Base-by-base conservation (phyloP, 495 filamentous ascomycete genomes). In the Neurospora sp. region DNA sequence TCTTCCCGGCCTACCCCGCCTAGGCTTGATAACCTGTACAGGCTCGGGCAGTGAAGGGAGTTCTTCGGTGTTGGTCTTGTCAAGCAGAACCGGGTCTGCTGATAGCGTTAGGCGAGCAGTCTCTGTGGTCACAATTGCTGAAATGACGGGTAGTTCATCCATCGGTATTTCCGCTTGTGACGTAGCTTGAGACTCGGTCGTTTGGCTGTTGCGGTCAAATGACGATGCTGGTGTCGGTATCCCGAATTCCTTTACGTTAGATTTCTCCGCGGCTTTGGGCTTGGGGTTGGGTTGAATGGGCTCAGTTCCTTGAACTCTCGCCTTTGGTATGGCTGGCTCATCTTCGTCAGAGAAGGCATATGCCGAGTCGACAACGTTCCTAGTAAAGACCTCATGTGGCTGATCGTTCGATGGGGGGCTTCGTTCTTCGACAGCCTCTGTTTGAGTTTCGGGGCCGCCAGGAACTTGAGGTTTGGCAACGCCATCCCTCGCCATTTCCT, bases 341-440 rank as follows among this genome's bases (percentile, higher is more conserved):
- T 84, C 83, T 37, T 84, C 83, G 68, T 84, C 83, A 1, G 83
- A 84, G 70, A 84, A 83, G 8, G 73, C 78, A 72, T 83, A 83
- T 37, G 78, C 75, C 2, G 79, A 75, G 70, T 83, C 80, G 16
- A 80, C 39, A 8, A 70, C 35, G 53, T 81, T 82, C 42, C 81
- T 73, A 17, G 77, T 75, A 61, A 81, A 79, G 5, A 71, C 53
- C 65, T 81, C 76, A 10, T 40, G 22, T 12, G 70, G 5, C 10
- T 35, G 16, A 65, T 31, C n/a, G 40, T 17, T 44, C 3, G 22
- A n/a, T 9, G 39, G 38, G 8, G 17, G 39, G 10, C 20, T 42
- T 3, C 12, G 6, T n/a, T 42, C 17, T 59, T 41, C 20, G 5
- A 37, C 68, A 38, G 2, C 48, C 48, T 17, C 68, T 70, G 65